Evolutionary conservation across 345 rosid species (phyloP).

Genomic region (Melaleuca quinquenervia): DNA sequence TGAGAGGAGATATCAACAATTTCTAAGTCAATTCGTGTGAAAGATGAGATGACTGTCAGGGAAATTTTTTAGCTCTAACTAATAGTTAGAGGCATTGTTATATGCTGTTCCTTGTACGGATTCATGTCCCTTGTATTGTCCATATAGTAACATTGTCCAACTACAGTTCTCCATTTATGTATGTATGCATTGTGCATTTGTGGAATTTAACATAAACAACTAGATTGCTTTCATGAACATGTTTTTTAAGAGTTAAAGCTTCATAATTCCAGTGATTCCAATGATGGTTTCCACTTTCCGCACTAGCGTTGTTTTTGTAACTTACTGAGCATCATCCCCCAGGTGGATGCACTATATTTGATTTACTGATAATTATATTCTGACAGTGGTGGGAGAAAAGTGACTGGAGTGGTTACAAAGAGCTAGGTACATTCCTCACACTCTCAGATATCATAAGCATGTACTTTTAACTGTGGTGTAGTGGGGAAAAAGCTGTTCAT

Average conservation of each 20-base stretch:
- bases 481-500: not conserved
- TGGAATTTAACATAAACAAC: not conserved
- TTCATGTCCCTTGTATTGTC: not conserved
- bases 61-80: not conserved
- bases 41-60: not conserved
- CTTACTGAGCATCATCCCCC: constrained; percentile 42
- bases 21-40: not conserved
- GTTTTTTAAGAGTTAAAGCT: not conserved
- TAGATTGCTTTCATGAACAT: not conserved
- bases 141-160: constrained; percentile 20
- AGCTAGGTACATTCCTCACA: constrained; percentile 56
- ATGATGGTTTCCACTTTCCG: not conserved
- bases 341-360: constrained; percentile 10
- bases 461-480: not conserved
- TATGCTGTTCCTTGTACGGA: not conserved
- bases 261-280: not conserved
- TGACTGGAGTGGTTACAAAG: constrained; percentile 99
- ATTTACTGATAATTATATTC: not conserved
- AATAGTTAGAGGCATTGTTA: not conserved
- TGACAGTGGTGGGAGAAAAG: constrained; percentile 99
- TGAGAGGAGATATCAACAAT: not conserved
- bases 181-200: not conserved
- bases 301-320: not conserved
- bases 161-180: not conserved
- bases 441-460: not conserved